Base-by-base conservation (phyloP, 225 moss, liverwort and hornwort species). In the Climacium dendroides region DNA sequence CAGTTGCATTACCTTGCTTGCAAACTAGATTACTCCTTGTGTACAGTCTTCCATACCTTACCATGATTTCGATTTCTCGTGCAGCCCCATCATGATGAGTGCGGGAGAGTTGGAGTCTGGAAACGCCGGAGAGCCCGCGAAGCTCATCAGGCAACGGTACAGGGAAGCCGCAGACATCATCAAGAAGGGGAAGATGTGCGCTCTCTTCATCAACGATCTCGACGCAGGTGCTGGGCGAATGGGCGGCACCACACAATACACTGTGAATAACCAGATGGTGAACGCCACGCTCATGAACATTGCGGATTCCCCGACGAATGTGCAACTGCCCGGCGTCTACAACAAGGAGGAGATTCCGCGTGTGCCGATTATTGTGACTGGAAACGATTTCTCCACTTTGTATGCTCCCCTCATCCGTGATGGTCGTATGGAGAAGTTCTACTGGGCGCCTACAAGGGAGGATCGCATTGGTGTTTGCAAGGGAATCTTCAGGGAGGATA, bases 221-320 rank as follows among this genome's bases (percentile, higher is more conserved):
- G 99, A 99, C 28, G 99, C 99, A 7, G 97, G 99, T 83, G 99
- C 99, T 3, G 99, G 99, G 19, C 92, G 99, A 39, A 99, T 97
- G 99, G 99, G 97, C 45, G 96, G 96, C 8, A 99, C 96, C 41
- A 99, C 99, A 10, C 97, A 99, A 50, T 99, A 99, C 90, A 99
- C 97, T 2, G 97, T 99, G 45, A 99, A 99, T 85, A 99, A 99
- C 86, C 96, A 99, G 95, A 99, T 99, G 98, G 98, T 99, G 88
- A 99, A 99, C 86, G 98, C 97, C 63, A 99, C 97, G 7, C 95
- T 99, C 69, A 99, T 99, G 97, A 99, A 99, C 93, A 99, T 99
- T 26, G 98, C 96, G 6, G 98, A 99, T 53, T 93, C 66, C 55
- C 98, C 97, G 4, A 97, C 95, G 50, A 99, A 99, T 79, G 98